Percentiles rank a stretch among this genome's conserved stretches.
Evolutionary conservation across 2,329 filamentous ascomycete genomes (phyloP).

Genomic region (Aspergillus transmontanensis): DNA sequence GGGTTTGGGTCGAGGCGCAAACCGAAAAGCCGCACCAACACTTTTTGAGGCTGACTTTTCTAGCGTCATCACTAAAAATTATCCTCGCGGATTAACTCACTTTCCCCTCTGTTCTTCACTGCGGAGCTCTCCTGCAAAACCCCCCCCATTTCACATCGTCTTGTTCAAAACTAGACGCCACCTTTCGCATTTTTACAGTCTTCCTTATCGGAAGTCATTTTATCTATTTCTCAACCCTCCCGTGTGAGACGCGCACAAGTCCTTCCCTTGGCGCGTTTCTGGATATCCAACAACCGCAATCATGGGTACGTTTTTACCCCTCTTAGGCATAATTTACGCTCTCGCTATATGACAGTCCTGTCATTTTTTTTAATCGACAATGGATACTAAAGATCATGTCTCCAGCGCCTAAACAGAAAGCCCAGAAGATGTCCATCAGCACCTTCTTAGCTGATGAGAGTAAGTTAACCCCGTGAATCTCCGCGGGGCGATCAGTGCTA

Average conservation of each 20-base stretch:
- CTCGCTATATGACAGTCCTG: constrained; percentile 10
- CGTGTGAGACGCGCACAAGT: constrained; percentile 44
- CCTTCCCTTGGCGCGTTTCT: constrained; percentile 41
- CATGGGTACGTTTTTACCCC: constrained; percentile 53
- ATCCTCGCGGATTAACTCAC: constrained; percentile 42
- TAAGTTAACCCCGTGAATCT: constrained; percentile 54
- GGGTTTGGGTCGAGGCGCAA: constrained; percentile 25
- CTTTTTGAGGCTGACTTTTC: constrained; percentile 42
- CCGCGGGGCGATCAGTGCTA: constrained; percentile 29
- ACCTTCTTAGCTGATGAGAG: constrained; percentile 92
- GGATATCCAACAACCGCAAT: constrained; percentile 54
- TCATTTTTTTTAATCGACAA: constrained; percentile 13
- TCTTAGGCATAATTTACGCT: constrained; percentile 12
- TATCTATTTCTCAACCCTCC: constrained; percentile 18
- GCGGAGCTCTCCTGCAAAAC: constrained; percentile 26
- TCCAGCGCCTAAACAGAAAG: constrained; percentile 87
- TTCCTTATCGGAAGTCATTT: constrained; percentile 24
- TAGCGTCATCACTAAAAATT: constrained; percentile 48
- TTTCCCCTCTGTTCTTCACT: constrained; percentile 32
- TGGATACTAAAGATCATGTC: constrained; percentile 47
- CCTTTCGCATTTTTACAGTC: constrained; percentile 20
- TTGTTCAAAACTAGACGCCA: constrained; percentile 19
- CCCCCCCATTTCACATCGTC: constrained; percentile 17
- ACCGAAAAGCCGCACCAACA: constrained; percentile 28
- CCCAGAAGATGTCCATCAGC: constrained; percentile 96